Evolutionary conservation across 2,329 filamentous ascomycete species (phyloP).

Genomic region (Macrophomina pseudophaseolina): DNA sequence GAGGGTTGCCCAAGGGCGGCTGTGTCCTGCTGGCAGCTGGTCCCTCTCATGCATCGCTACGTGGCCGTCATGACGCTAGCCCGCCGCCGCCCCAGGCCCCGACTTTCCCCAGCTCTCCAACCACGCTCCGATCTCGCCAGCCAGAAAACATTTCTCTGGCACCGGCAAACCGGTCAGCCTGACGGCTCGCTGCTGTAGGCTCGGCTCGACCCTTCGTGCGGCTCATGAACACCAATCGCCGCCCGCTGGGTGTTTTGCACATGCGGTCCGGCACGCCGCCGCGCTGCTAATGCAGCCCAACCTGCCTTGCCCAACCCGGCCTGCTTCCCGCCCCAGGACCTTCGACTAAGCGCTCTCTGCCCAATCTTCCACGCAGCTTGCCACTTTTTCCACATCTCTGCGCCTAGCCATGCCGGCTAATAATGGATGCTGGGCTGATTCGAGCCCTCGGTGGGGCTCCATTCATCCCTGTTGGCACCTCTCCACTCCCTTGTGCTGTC

Average conservation of each 20-base stretch:
- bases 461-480: neutral
- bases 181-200: constrained; percentile 19
- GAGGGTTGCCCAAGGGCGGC: neutral
- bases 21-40: constrained; percentile 4
- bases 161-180: constrained; percentile 13
- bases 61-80: constrained; percentile 23
- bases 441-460: neutral
- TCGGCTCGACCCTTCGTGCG: constrained; percentile 24
- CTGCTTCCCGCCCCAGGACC: neutral
- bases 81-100: constrained; percentile 12
- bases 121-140: constrained; percentile 8
- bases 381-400: constrained; percentile 12
- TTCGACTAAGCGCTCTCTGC: constrained; percentile 15
- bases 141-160: constrained; percentile 22
- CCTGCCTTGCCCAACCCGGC: constrained; percentile 19
- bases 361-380: constrained; percentile 8
- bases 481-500: neutral
- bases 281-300: constrained; percentile 25
- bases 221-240: constrained; percentile 17
- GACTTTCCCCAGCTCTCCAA: constrained; percentile 18
- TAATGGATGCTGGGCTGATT: neutral
- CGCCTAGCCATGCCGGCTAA: neutral
- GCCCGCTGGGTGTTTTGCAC: neutral
- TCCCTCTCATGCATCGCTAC: constrained; percentile 21
- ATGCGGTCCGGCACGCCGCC: constrained; percentile 20